A percentile compares a stretch with the other conserved stretches of the same genome.
These are phyloP conservation scores for Ogataea naganishii DNA, from an alignment of 805 yeast genomes.

Conservation along the genomic window DNA sequence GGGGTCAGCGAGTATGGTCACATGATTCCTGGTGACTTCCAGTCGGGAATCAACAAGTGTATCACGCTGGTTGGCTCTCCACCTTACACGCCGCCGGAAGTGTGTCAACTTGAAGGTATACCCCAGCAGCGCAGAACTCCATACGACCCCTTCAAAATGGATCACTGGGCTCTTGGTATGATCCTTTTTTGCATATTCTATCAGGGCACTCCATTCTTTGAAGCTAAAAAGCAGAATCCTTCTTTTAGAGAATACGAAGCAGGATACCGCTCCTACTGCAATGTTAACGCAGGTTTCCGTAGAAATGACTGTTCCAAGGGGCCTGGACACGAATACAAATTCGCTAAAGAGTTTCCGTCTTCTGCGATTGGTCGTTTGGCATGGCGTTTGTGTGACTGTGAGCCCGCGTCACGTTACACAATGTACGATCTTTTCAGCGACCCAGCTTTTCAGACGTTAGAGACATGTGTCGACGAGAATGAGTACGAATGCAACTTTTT, in stretches of 20 bases:
- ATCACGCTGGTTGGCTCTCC: constrained; percentile 72
- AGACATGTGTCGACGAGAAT: constrained; percentile 53
- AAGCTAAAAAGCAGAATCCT: constrained; percentile 37
- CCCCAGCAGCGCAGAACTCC: constrained; percentile 25
- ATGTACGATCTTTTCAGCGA: constrained; percentile 51
- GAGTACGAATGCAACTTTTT: constrained; percentile 17
- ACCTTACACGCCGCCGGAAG: constrained; percentile 80
- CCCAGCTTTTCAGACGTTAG: constrained; percentile 57
- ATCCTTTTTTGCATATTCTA: constrained; percentile 54
- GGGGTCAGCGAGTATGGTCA: constrained; percentile 79
- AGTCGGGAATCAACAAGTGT: constrained; percentile 28
- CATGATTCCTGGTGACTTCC: constrained; percentile 43
- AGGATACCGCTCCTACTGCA: constrained; percentile 26
- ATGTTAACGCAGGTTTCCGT: constrained; percentile 32
- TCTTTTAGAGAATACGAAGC: constrained; percentile 49
- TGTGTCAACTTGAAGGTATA: constrained; percentile 41
- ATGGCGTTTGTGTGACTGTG: constrained; percentile 71
- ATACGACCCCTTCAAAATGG: constrained; percentile 61
- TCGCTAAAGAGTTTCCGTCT: constrained; percentile 56
- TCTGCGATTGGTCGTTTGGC: constrained; percentile 64
- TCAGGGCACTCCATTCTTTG: constrained; percentile 52
- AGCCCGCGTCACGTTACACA: constrained; percentile 46
- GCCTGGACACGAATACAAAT: constrained; percentile 66
- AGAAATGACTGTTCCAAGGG: constrained; percentile 38
- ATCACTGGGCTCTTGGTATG: constrained; percentile 71